Percentiles rank a stretch among this genome's conserved stretches.
These are phyloP conservation scores for Gypsophila paniculata DNA, from an alignment of 179 eudicot genomes.

Conservation along the genomic window DNA sequence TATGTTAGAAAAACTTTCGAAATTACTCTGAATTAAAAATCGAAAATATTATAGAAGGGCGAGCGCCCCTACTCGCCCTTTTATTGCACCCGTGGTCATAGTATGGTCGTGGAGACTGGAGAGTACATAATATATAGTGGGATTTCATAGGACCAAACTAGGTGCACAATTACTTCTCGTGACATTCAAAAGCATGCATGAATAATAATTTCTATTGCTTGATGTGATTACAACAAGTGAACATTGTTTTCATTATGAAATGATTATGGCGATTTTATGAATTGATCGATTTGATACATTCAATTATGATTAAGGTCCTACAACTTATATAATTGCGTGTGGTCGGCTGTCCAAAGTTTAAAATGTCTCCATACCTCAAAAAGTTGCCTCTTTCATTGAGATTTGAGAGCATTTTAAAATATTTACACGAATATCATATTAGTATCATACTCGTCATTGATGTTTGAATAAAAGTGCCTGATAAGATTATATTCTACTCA, in stretches of 20 bases:
- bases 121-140: not conserved
- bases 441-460: too few relatives aligned
- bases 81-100: too few relatives aligned
- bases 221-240: conserved; percentile 10
- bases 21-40: too few relatives aligned
- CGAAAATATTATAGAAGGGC: too few relatives aligned
- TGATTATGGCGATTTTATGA: not conserved
- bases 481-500: too few relatives aligned
- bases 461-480: too few relatives aligned
- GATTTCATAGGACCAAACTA: conserved; percentile 5
- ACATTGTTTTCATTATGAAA: not conserved
- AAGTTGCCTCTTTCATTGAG: not conserved
- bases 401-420: too few relatives aligned
- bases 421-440: too few relatives aligned
- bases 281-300: conserved; percentile 18
- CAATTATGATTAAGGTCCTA: conserved; percentile 18
- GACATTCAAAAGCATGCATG: conserved; percentile 19
- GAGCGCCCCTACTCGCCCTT: too few relatives aligned
- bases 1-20: too few relatives aligned
- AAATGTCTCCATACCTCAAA: conserved; percentile 3
- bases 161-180: conserved; percentile 23
- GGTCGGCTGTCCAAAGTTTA: conserved; percentile 26
- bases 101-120: too few relatives aligned
- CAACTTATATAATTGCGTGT: conserved; percentile 15
- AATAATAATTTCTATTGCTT: not conserved